A percentile compares a stretch with the other conserved stretches of the same genome.
phyloP scores from a whole-genome alignment of 140 eudicot genomes.

The Anethum foeniculum region DNA sequence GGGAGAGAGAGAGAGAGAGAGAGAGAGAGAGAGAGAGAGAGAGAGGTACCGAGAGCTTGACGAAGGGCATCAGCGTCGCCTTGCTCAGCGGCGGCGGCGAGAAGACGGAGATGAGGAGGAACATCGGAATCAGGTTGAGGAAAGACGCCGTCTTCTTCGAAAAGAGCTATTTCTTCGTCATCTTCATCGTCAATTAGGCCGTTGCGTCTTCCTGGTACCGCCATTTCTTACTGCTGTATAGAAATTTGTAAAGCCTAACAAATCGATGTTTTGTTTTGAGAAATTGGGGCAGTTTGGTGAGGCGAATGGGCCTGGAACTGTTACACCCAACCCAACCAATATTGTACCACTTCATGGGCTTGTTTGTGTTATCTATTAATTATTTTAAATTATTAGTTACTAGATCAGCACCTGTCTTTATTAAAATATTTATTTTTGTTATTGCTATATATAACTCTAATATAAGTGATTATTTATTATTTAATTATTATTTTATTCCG shows the following conservation, averaged over 20 bases:
- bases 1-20: neutral
- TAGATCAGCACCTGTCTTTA: no score
- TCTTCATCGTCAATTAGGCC: constrained; percentile 37
- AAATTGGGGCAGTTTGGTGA: neutral
- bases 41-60: constrained; percentile 49
- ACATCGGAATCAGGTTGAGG: constrained; percentile 50
- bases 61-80: constrained; percentile 65
- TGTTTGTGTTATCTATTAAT: no score
- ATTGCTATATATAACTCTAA: no score
- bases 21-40: neutral
- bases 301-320: neutral
- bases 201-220: constrained; percentile 61
- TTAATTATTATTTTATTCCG: no score
- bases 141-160: constrained; percentile 40
- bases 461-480: no score
- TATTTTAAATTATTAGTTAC: no score
- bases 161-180: constrained; percentile 46
- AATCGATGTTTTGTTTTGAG: neutral
- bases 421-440: no score
- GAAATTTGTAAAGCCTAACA: neutral
- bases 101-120: constrained; percentile 69
- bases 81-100: constrained; percentile 61
- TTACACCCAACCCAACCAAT: no score
- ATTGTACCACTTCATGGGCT: no score
- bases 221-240: constrained; percentile 21